phyloP scores from a whole-genome alignment of 768 basidiomycete genomes.

The Terana coerulea region DNA sequence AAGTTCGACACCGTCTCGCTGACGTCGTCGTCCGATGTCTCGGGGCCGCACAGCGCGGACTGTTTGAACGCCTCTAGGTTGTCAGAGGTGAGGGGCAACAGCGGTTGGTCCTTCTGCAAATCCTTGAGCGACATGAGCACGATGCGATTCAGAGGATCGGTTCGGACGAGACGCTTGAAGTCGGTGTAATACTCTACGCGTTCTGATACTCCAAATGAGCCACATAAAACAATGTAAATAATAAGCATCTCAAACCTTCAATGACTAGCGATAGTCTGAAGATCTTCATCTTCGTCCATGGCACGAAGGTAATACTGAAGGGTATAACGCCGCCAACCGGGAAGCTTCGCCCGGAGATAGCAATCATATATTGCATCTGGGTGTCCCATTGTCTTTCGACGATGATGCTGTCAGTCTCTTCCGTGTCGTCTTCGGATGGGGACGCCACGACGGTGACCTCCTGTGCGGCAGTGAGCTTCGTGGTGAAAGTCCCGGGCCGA shows the following conservation, averaged over 20 bases:
- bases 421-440: conserved; percentile 82
- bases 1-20: conserved; percentile 54
- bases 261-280: conserved; percentile 68
- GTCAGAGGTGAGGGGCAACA: conserved; percentile 78
- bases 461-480: conserved; percentile 62
- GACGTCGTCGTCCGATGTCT: conserved; percentile 45
- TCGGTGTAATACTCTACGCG: conserved; percentile 77
- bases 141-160: conserved; percentile 60
- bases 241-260: conserved; percentile 54
- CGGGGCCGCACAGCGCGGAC: conserved; percentile 61
- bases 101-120: conserved; percentile 39
- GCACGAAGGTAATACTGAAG: conserved; percentile 76
- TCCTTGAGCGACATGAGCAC: conserved; percentile 60
- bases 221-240: neutral
- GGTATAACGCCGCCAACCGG: conserved; percentile 82
- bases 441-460: conserved; percentile 74
- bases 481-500: conserved; percentile 76
- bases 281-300: conserved; percentile 78
- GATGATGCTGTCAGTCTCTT: conserved; percentile 75
- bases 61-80: conserved; percentile 55
- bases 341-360: conserved; percentile 70
- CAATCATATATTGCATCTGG: conserved; percentile 78
- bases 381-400: conserved; percentile 91
- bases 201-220: conserved; percentile 45
- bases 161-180: conserved; percentile 60